phyloP scores from a whole-genome alignment of 345 rosid genomes.

The Syzygium jambos region DNA sequence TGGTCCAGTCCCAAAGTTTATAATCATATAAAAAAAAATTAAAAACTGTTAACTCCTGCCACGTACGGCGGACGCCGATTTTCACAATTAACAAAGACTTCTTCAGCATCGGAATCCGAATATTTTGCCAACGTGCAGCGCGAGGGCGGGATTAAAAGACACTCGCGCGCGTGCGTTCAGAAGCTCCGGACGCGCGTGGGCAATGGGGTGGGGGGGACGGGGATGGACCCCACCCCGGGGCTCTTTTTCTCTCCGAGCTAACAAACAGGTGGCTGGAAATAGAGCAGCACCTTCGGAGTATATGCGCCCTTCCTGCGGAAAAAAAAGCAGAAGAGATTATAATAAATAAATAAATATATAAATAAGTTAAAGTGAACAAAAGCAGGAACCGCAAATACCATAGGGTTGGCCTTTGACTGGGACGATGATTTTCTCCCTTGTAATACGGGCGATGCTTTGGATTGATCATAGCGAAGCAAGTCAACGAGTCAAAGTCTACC shows the following conservation, averaged over 20 bases:
- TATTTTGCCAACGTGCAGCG: neutral
- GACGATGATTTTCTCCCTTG: neutral
- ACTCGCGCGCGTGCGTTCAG: neutral
- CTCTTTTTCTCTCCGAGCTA: neutral
- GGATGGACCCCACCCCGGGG: neutral
- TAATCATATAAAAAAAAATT: neutral
- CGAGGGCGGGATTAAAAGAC: neutral
- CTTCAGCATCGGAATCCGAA: neutral
- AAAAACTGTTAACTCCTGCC: neutral
- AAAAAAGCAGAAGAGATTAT: neutral
- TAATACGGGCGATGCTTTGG: neutral
- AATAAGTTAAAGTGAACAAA: neutral
- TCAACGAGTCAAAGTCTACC: too few relatives aligned
- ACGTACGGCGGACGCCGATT: rapidly evolving
- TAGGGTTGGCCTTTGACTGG: neutral
- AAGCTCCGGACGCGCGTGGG: neutral
- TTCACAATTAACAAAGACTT: neutral
- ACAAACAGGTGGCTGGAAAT: neutral
- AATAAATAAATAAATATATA: neutral
- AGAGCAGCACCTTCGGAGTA: neutral
- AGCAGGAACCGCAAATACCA: neutral
- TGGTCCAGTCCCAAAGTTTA: neutral
- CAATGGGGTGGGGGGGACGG: neutral
- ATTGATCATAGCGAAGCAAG: neutral
- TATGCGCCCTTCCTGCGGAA: neutral